These are phyloP conservation scores for Hymenoscyphus fraxineus DNA, from an alignment of 2,329 filamentous ascomycete genomes.

Conservation along the genomic window DNA sequence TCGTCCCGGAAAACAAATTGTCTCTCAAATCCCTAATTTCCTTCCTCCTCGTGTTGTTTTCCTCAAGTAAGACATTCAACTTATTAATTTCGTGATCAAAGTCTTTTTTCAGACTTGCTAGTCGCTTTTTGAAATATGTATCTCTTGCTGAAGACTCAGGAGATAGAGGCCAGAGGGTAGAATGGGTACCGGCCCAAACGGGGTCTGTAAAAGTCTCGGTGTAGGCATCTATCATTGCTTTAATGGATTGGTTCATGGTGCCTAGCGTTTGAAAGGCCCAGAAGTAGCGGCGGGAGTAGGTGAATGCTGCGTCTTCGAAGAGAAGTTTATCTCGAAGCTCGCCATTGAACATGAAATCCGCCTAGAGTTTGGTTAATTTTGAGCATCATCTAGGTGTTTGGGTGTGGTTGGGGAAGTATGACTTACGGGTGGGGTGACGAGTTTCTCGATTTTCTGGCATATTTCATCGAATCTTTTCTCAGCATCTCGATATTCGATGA, in stretches of 20 bases:
- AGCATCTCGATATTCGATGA: slow-evolving; percentile 58
- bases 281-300: slow-evolving; percentile 59
- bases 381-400: too few species aligned
- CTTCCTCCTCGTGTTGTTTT: slow-evolving; percentile 50
- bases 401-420: not conserved
- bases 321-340: slow-evolving; percentile 53
- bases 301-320: slow-evolving; percentile 59
- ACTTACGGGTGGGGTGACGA: slow-evolving; percentile 54
- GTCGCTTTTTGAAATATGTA: slow-evolving; percentile 45
- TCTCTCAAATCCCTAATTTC: slow-evolving; percentile 56
- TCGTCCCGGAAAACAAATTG: slow-evolving; percentile 61
- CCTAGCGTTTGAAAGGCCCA: slow-evolving; percentile 60
- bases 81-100: slow-evolving; percentile 43
- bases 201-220: slow-evolving; percentile 54
- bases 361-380: slow-evolving; percentile 25
- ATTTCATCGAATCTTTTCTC: slow-evolving; percentile 55
- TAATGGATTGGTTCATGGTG: slow-evolving; percentile 56
- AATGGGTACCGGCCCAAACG: slow-evolving; percentile 54
- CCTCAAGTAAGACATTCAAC: slow-evolving; percentile 20
- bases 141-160: slow-evolving; percentile 43
- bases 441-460: slow-evolving; percentile 52
- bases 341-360: slow-evolving; percentile 56
- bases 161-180: slow-evolving; percentile 52
- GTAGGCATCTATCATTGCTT: slow-evolving; percentile 54
- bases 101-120: slow-evolving; percentile 46